Evolutionary conservation across 148 eudicot species (phyloP).

Genomic region (Cornus florida): DNA sequence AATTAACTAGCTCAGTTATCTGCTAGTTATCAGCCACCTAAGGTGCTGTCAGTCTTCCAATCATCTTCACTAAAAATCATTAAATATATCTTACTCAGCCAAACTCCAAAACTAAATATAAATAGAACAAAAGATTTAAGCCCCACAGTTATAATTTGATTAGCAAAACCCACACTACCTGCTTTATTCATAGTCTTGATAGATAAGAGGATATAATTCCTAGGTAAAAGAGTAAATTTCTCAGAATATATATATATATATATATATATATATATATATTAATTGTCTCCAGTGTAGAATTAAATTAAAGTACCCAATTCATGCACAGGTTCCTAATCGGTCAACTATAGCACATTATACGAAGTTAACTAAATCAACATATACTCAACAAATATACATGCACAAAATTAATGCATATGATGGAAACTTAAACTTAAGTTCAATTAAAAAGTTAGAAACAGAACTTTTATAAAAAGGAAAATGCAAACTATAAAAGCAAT

Average conservation of each 20-base stretch:
- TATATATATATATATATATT: too few relatives aligned
- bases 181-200: neutral
- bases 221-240: neutral
- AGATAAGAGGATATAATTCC: neutral
- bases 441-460: neutral
- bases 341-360: neutral
- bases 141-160: neutral
- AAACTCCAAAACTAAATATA: neutral
- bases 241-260: neutral
- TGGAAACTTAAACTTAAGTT: neutral
- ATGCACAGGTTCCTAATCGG: neutral
- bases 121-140: too few relatives aligned
- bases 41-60: neutral
- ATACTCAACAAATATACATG: neutral
- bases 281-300: neutral
- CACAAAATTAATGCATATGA: neutral
- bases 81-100: neutral
- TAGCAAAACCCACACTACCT: neutral
- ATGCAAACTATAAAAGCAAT: neutral
- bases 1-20: neutral
- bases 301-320: neutral
- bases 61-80: neutral
- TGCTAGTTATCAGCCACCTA: neutral
- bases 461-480: neutral
- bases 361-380: neutral